Evolutionary conservation across 208 protist species (phyloP), one percentile per base, ranked within the genome.

Genomic region (Strigomonas oncopelti): DNA sequence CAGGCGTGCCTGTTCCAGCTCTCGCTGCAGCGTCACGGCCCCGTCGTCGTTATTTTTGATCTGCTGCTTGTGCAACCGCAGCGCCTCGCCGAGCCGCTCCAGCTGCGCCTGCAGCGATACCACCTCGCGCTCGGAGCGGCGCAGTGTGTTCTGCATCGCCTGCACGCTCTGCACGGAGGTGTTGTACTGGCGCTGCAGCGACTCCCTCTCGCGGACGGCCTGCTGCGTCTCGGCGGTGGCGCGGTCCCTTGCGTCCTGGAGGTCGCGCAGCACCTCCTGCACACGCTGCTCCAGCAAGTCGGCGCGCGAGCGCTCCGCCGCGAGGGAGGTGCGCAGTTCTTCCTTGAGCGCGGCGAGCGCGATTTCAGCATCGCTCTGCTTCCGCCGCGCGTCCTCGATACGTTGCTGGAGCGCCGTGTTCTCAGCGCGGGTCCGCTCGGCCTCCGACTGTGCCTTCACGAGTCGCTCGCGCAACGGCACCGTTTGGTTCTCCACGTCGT

Each of bases 1-100:
- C 65, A 77, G 61, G 7, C 69, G 61, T 25, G 73, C 69, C 46
- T 84, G 78, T 32, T 78, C 71, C 25, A 87, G 67, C 66, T 84
- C 77, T 34, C 61, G 32, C 32, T 85, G 66, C 31, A 88, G 53
- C 71, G 75, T 68, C 54, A 70, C 70, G 32, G 81, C 67, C 36
- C 80, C 72, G 11, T 66, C 71, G 45, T 90, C 80, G 54, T 64
- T 66, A 24, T 65, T 77, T 1, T 56, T n/a, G 4, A 88, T 69
- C 54, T 81, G 84, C 34, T 77, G 69, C 68, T 88, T 84, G 74
- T 89, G 84, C 42, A 75, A n/a, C 57, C 67, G 73, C 46, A 89
- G 57, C 0, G 77, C 84, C 59, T 87, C 77, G 67, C 80, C 66
- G 52, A 90, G 61, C 1, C 80, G 77, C 14, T 51, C 61, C n/a